Base-by-base conservation (phyloP, 1,139 yeast genomes). In the Yamadazyma friedrichii region DNA sequence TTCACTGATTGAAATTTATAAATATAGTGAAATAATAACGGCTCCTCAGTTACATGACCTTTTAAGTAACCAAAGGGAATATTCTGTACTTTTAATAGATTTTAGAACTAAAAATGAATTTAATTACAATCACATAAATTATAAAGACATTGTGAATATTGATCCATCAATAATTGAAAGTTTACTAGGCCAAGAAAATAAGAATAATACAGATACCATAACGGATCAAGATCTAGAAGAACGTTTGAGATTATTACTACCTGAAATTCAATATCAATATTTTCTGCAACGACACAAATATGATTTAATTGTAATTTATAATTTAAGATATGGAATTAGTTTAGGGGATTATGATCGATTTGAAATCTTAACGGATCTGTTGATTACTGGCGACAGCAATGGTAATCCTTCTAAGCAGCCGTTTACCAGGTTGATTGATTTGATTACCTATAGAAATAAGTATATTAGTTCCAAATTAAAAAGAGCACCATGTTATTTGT, bases 301-400 rank as follows among this genome's bases (percentile, higher is more conserved):
- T 55, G 86, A 82, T 39, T 64, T 77, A 35, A 66, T 89, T 3
- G 82, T 88, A 3, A 57, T 82, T 10, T 88, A 85, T 57, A 84
- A 87, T 41, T 57, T 64, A 32, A 53, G 59, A 34, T 56, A 55
- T 56, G 64, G 76, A 34, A 49, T 54, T 9, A 42, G 48, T 22
- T 50, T 52, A n/a, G 46, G 47, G 27, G 15, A 30, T 13, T 27
- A 39, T 9, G 59, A 62, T 41, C 56, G 79, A 29, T 56, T 63
- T 32, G 62, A 57, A 4, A 51, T 55, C 6, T 47, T 70, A 13
- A 44, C 47, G 29, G 42, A 49, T 4, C 53, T 58, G 47, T 43
- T 67, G 20, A 40, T 55, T 2, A 41, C 51, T 17, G 44, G 36
- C 16, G 46, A 46, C 20, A 53, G 47, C 15, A 55, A 55, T 35